Evolutionary conservation across 1,284 basidiomycete genomes (phyloP).

Genomic region (Sphagnurus paluster): DNA sequence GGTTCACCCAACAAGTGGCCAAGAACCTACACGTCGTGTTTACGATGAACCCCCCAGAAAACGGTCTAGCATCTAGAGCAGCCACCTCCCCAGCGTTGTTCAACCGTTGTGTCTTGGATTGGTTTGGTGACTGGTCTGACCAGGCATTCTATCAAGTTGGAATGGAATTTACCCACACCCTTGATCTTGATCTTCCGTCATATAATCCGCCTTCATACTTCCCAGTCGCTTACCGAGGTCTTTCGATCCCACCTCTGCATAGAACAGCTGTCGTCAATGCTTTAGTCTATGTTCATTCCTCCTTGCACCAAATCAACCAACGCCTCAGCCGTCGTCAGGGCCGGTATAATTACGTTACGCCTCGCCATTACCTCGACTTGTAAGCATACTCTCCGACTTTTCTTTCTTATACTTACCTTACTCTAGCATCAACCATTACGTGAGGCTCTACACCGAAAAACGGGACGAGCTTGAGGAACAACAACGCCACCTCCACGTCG

Average conservation of each 20-base stretch:
- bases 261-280: conserved; percentile 91
- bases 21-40: conserved; percentile 97
- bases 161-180: conserved; percentile 88
- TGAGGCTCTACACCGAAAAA: conserved; percentile 95
- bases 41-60: conserved; percentile 99
- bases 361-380: conserved; percentile 98
- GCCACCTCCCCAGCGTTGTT: conserved; percentile 97
- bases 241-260: conserved; percentile 81
- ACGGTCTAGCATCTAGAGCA: conserved; percentile 91
- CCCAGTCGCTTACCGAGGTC: conserved; percentile 85
- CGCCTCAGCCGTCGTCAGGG: conserved; percentile 91
- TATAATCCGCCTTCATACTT: conserved; percentile 81
- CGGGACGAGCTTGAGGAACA: conserved; percentile 99
- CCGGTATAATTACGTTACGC: conserved; percentile 95
- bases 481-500: conserved; percentile 97
- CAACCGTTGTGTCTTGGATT: conserved; percentile 97
- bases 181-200: conserved; percentile 85
- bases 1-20: conserved; percentile 97
- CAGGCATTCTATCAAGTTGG: conserved; percentile 97
- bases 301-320: conserved; percentile 87
- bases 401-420: conserved; percentile 17
- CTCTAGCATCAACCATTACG: conserved; percentile 92
- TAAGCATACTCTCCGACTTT: conserved; percentile 48
- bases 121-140: conserved; percentile 99
- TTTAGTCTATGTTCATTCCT: conserved; percentile 91